Base-by-base conservation (phyloP, 306 rosid genomes). In the Styphnolobium japonicum region DNA sequence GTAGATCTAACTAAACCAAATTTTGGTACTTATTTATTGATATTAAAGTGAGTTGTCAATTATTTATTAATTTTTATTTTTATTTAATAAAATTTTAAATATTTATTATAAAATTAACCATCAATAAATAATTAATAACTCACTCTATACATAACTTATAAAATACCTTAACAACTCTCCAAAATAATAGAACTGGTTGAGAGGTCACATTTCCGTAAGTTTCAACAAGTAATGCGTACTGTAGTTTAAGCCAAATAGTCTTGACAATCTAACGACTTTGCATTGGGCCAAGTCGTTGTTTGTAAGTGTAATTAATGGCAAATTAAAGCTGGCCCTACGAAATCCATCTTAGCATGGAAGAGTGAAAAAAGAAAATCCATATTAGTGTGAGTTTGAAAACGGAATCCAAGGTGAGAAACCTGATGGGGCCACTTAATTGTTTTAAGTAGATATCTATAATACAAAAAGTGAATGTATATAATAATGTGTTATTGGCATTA, bases 391-490 rank as follows among this genome's bases (percentile, higher is more conserved):
- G 78, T 56, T 76, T 57, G 68, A 73, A 16, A 73, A 16, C 10
- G 68, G 86, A 79, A 64, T 70, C 77, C 31, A 57, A 75, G 76
- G 75, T 63, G 19, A 22, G 42, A 75, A 6, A 12, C 43, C 7
- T 21, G 15, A 18, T 19, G 79, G 82, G 82, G 34, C 86, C 70
- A 79, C 63, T 76, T 71, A 68, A 82, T 81, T 77, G 55, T 78
- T 60, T 60, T 74, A 74, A 37, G 34, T 18, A 12, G 46, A 73
- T 65, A 36, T 53, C 23, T 37, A n/a, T 9, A 15, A 72, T 52
- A 72, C 21, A 48, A 76, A 76, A 77, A 51, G 62, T 23, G 45
- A 21, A 52, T 37, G 14, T 7, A 15, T 49, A 14, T 58, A 8
- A 56, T 72, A 34, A 10, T 82, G 58, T 72, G 76, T 74, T 76